Evolutionary conservation across 352 stramenopile genomes (phyloP).

Genomic region (Peronospora farinosa): DNA sequence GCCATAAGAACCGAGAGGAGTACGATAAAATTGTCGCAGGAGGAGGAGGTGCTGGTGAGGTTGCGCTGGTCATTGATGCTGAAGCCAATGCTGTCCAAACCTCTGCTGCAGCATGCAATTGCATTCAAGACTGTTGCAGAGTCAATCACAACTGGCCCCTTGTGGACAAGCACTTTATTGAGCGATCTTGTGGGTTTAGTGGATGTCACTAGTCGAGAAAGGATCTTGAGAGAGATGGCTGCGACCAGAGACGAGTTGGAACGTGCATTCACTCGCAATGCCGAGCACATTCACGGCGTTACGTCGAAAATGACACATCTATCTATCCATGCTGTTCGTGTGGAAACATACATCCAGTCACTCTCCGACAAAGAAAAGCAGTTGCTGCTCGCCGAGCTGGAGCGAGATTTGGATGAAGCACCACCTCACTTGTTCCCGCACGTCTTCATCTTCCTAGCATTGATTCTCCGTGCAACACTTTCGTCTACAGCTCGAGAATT

Average conservation of each 20-base stretch:
- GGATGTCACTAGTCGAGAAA: constrained; percentile 7
- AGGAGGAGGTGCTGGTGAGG: constrained; percentile 25
- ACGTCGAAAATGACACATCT: neutral
- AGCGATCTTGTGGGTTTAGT: constrained; percentile 8
- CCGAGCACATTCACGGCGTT: constrained; percentile 9
- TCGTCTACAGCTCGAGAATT: neutral
- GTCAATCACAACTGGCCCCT: neutral
- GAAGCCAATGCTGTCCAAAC: constrained; percentile 38
- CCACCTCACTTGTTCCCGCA: constrained; percentile 24
- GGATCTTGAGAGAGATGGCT: constrained; percentile 10
- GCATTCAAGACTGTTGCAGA: constrained; percentile 25
- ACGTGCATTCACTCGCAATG: constrained; percentile 4
- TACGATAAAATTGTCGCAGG: constrained; percentile 10
- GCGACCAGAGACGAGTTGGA: constrained; percentile 12
- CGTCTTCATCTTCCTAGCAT: constrained; percentile 21
- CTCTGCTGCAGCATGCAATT: constrained; percentile 25
- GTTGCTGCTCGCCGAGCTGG: constrained; percentile 17
- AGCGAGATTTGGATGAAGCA: constrained; percentile 31
- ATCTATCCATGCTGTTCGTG: constrained; percentile 1
- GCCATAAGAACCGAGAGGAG: constrained; percentile 11
- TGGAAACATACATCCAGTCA: constrained; percentile 5
- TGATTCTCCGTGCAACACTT: constrained; percentile 7
- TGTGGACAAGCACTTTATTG: constrained; percentile 12
- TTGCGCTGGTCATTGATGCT: constrained; percentile 38
- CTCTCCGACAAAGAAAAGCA: constrained; percentile 12